Conservation (phyloP, 2,329 filamentous ascomycete genomes). For the Penicillium sp. region DNA sequence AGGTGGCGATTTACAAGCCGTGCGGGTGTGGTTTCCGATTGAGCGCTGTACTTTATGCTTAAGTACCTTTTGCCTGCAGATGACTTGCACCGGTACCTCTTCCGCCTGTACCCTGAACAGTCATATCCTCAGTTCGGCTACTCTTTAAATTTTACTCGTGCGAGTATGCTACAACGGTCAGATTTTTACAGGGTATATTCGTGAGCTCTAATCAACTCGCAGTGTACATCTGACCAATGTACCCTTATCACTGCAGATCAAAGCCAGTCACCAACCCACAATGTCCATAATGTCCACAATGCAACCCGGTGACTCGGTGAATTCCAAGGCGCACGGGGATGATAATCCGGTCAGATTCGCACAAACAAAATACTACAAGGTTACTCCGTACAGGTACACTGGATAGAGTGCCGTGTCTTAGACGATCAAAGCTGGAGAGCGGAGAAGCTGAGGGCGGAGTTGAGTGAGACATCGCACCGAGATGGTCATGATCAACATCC, state of each 20-base stretch:
- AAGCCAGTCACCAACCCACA: not conserved
- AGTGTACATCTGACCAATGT: not conserved
- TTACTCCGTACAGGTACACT: too few relatives aligned
- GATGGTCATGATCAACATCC: not conserved
- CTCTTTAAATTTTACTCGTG: too few relatives aligned
- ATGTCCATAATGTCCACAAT: not conserved
- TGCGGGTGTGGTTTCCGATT: not conserved
- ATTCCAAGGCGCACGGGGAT: not conserved
- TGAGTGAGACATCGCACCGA: not conserved
- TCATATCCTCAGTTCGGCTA: too few relatives aligned
- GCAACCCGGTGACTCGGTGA: not conserved
- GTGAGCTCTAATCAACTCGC: too few relatives aligned
- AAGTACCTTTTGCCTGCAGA: not conserved
- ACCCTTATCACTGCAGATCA: not conserved
- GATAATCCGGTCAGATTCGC: not conserved
- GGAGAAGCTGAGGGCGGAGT: not conserved
- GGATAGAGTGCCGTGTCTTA: not conserved
- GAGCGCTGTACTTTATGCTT: not conserved
- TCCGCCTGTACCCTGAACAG: not conserved
- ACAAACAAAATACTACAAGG: not conserved
- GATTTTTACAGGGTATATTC: too few relatives aligned
- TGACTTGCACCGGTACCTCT: not conserved
- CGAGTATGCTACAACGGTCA: too few relatives aligned
- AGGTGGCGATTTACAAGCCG: not conserved
- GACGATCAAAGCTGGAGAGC: not conserved